Evolutionary conservation across 2,329 filamentous ascomycete genomes (phyloP), one percentile per base, ranked within the genome.

Genomic region (Penicillium sclerotiorum): DNA sequence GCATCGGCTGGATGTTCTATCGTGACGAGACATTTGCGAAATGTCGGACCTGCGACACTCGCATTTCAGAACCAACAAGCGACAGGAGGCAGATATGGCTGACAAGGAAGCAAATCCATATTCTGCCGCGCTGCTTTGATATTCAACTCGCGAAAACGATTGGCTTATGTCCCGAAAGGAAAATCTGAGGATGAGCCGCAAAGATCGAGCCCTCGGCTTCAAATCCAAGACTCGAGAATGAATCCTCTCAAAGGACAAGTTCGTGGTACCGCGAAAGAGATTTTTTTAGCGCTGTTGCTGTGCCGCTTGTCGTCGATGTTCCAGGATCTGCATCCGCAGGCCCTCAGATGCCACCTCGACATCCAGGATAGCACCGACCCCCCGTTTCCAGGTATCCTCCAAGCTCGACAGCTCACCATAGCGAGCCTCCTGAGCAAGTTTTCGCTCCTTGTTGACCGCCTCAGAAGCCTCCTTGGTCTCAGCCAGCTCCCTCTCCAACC

Each of bases 321-420:
- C 83, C 52, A 90, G 65, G 44, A 90, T 82, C 71, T 89, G 80
- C 59, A 76, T 75, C 65, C 84, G 79, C 61, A 96, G 63, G 41
- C 78, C 80, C 72, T 95, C 89, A 8, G 86, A 87, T 0, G 91
- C 94, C 46, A 93, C 80, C 77, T 96, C 90, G 0, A 89, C 89
- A 80, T 96, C 91, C 32, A 97, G 74, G 39, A 94, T 86, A 52
- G 84, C 81, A 3, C 88, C 88, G 1, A 97, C 83, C 20, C 89
- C 89, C 42, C 77, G 80, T 72, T 82, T 85, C 93, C 93, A 97
- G 3, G 81, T 82, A 53, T 89, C 84, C 63, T 95, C 89, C 28
- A 95, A 70, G 4, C 82, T 81, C 50, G 75, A 76, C 64, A 96
- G 76, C 78, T 96, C 93, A 5, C 81, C 88, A 39, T 77, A 82